Evolutionary conservation across 345 rosid genomes (phyloP), one percentile per base, ranked within the genome.

Genomic region (Firmiana major): DNA sequence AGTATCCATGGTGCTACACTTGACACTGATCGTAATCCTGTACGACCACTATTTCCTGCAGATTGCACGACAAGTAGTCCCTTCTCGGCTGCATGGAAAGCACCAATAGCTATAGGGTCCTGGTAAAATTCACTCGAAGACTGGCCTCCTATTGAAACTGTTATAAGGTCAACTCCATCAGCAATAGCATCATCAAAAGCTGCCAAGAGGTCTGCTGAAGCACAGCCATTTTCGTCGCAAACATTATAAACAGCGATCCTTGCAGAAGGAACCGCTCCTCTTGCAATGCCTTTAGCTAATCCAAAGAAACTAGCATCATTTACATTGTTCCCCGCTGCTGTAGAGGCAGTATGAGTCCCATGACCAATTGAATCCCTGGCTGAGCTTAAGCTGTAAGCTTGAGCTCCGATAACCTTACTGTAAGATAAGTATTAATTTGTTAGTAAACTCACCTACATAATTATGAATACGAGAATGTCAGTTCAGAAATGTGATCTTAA

Each of bases 301-400:
- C 91, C 91, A 62, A 63, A 84, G 34, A 85, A 87, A 67, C 81
- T 85, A 0, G 73, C 88, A 12, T 71, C 72, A 22, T 63, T 22
- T 15, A 89, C 86, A 3, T 22, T 53, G 76, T 75, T 85, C 68
- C 92, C 92, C 5, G 94, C 91, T 17, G 88, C 88, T 0, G 84
- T 90, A 12, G 92, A 89, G 0, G 94, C 87, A 3, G 91, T 89
- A 78, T 90, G 94, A 0, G 86, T 75, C 11, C 94, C 92, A 70
- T 45, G 87, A 13, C 89, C 90, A 0, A 0, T 11, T 2, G 1
- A 19, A 12, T 86, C 84, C 16, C 79, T 48, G 7, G 80, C 63
- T 6, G 84, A 0, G 46, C 48, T 12, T 51, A 15, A 2, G 42
- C 7, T 11, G 42, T 83, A 85, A 76, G 51, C 45, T 13, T 85